These are phyloP conservation scores for Apiotrichum gracile DNA, from an alignment of 1,284 basidiomycete species.

Conservation along the genomic window DNA sequence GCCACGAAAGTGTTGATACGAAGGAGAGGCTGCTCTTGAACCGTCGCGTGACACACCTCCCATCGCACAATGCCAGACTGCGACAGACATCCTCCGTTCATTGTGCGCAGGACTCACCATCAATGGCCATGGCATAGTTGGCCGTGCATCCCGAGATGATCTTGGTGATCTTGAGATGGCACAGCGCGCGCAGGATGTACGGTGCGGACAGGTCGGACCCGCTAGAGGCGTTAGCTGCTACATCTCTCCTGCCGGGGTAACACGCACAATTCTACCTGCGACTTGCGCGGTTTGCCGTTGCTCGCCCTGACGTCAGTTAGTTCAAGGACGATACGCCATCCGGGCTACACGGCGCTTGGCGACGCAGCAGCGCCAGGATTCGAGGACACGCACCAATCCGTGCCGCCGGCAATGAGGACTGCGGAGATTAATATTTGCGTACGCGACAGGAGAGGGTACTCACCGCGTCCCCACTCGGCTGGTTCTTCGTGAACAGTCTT, in stretches of 20 bases:
- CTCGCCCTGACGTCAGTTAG: neutral
- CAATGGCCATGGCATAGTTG: slow-evolving; percentile 57
- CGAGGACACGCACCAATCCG: slow-evolving; percentile 23
- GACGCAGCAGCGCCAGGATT: no score
- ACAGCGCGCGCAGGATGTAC: slow-evolving; percentile 77
- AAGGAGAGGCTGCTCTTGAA: no score
- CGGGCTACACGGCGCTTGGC: no score
- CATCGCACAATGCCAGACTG: no score
- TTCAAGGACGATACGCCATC: no score
- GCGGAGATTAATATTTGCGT: neutral
- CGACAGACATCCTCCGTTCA: no score
- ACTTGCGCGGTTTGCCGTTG: slow-evolving; percentile 3
- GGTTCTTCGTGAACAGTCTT: no score
- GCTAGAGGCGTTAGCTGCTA: slow-evolving; percentile 8
- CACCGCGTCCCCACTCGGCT: slow-evolving; percentile 29
- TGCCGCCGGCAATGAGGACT: slow-evolving; percentile 24
- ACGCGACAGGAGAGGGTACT: slow-evolving; percentile 2
- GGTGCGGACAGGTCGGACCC: slow-evolving; percentile 69
- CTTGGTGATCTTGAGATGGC: slow-evolving; percentile 67
- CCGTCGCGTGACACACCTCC: no score
- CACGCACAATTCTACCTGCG: slow-evolving; percentile 2
- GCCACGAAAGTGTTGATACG: no score
- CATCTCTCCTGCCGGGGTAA: no score
- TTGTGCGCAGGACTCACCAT: slow-evolving; percentile 50
- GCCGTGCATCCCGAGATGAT: slow-evolving; percentile 71